Evolutionary conservation across 176 grass and related monocot genomes (phyloP).

Genomic region (Melocanna baccifera): DNA sequence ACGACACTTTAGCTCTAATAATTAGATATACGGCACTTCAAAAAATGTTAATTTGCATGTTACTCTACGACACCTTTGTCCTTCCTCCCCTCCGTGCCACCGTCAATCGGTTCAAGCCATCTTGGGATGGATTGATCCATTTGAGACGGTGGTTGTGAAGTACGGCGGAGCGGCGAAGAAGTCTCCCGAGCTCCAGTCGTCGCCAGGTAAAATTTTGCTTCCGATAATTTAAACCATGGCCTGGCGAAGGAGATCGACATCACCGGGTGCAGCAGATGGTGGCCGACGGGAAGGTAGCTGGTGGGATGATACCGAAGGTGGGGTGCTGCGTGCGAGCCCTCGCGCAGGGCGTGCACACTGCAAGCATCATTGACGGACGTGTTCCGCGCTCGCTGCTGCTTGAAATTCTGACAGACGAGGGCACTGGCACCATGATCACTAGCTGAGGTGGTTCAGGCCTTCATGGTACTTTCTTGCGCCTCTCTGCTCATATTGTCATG

Average conservation of each 20-base stretch:
- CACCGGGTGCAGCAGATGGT: slow-evolving; percentile 51
- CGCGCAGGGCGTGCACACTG: slow-evolving; percentile 63
- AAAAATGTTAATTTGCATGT: no score
- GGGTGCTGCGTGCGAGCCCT: slow-evolving; percentile 60
- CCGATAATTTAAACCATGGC: no score
- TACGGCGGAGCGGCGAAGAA: slow-evolving; percentile 77
- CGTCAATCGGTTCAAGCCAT: slow-evolving; percentile 37
- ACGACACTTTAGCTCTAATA: no score
- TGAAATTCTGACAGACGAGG: slow-evolving; percentile 72
- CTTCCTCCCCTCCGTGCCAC: slow-evolving; percentile 62
- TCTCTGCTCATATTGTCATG: slow-evolving; percentile 2
- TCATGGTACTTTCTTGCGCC: slow-evolving; percentile 18
- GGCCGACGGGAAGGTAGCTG: slow-evolving; percentile 55
- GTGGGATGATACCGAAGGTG: slow-evolving; percentile 82
- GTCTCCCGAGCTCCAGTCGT: slow-evolving; percentile 51
- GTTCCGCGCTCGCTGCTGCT: slow-evolving; percentile 60
- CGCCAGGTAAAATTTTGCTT: no score
- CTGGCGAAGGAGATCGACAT: slow-evolving; percentile 73
- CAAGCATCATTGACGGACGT: slow-evolving; percentile 69
- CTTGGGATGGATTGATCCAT: no score
- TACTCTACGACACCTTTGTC: no score
- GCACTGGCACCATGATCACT: slow-evolving; percentile 67
- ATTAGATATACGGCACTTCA: no score
- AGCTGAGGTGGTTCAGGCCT: slow-evolving; percentile 32
- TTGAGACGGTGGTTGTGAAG: slow-evolving; percentile 74